Evolutionary conservation across 2,329 filamentous ascomycete genomes (phyloP), one percentile per base, ranked within the genome.

Genomic region (Cytospora piceae): DNA sequence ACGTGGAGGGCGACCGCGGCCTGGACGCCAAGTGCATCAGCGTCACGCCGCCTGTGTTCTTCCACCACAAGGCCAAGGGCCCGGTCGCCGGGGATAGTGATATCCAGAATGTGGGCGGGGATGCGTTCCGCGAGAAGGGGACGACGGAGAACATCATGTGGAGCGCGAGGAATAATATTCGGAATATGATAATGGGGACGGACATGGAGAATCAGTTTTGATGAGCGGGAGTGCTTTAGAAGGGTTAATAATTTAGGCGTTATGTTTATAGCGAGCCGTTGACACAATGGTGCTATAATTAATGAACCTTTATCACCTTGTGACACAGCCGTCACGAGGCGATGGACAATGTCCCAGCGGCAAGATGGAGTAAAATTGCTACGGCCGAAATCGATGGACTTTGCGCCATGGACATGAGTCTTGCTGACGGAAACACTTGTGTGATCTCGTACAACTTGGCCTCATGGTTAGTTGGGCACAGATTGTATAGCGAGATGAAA

Each of bases 41-140:
- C 32, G 72, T 79, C 37, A 74, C 75, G 54, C 76, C 76, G 20
- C 73, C 74, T 31, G 66, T 77, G 2, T 77, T 77, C 61, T 73
- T 75, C 15, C 74, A 77, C 66, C 75, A 77, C 62, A 72, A 71
- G 17, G 69, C 73, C 24, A 72, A 67, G 27, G 75, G 75, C 3
- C 59, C 55, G 34, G 61, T 74, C n/a, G 67, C 69, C 49, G 71
- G 70, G 14, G 75, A 77, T 56, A 76, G 71, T 53, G 75, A 77
- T 49, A 76, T 76, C 15, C 71, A 75, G 61, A 65, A 53, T 0
- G 69, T 61, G 15, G 69, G 66, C 0, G 39, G 58, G 9, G 69
- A 68, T 3, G 69, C 68, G 32, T 51, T 74, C 3, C 69, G 73
- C 8, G 72, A 76, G 34, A 67, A 73, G 53, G 75, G 73, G 11